These are phyloP conservation scores for Pleurotus sapidus DNA, from an alignment of 768 basidiomycete species.

Conservation along the genomic window DNA sequence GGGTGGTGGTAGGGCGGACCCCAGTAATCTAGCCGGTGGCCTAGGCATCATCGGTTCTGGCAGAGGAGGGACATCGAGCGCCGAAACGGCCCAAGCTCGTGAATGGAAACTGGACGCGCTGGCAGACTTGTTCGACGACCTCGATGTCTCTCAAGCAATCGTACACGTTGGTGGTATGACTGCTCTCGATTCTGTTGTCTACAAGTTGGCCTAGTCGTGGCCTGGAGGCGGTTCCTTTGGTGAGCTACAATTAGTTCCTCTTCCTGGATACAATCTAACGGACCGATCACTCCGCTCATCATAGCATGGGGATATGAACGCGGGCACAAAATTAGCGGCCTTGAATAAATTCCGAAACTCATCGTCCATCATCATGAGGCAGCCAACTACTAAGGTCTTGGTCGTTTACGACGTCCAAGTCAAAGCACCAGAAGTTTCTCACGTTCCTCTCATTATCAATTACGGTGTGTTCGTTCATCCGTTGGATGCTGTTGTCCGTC, in stretches of 20 bases:
- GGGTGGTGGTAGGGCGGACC: slow-evolving; percentile 61
- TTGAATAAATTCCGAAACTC: slow-evolving; percentile 80
- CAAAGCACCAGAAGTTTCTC: slow-evolving; percentile 85
- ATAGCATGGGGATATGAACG: slow-evolving; percentile 92
- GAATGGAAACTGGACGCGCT: slow-evolving; percentile 96
- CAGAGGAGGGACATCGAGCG: slow-evolving; percentile 65
- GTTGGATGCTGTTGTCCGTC: background rate
- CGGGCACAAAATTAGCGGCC: slow-evolving; percentile 75
- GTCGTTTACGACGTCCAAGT: slow-evolving; percentile 94
- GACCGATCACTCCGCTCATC: slow-evolving; percentile 5
- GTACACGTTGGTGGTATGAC: slow-evolving; percentile 89
- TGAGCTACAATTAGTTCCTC: slow-evolving; percentile 36
- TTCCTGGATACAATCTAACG: background rate
- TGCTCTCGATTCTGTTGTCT: slow-evolving; percentile 83
- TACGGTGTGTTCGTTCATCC: slow-evolving; percentile 55
- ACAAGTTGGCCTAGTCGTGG: slow-evolving; percentile 85
- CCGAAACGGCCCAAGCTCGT: slow-evolving; percentile 81
- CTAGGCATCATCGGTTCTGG: slow-evolving; percentile 93
- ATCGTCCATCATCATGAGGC: slow-evolving; percentile 57
- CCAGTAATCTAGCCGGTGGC: slow-evolving; percentile 37
- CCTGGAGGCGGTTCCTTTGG: slow-evolving; percentile 85
- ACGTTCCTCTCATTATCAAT: slow-evolving; percentile 92
- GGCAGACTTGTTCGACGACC: slow-evolving; percentile 85
- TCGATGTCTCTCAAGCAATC: slow-evolving; percentile 76
- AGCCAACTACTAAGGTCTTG: slow-evolving; percentile 68